Conservation (phyloP, 305 asterid genomes). For the Euphrasia arctica region DNA sequence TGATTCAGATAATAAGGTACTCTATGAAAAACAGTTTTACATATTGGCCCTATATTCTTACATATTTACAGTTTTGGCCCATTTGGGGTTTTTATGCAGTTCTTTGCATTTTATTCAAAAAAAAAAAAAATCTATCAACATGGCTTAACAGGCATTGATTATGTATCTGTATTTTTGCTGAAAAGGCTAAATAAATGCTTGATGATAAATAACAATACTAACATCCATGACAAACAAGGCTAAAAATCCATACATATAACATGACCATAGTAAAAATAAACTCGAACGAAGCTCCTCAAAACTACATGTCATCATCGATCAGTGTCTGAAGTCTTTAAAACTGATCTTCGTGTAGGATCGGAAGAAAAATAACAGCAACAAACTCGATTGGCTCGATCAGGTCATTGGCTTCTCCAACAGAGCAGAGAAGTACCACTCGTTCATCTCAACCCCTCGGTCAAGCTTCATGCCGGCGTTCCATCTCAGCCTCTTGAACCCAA, state of each 20-base stretch:
- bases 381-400: neutral
- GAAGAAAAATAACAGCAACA: too few relatives aligned
- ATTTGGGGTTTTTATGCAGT: too few relatives aligned
- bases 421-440: constrained; percentile 53
- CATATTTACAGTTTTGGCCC: too few relatives aligned
- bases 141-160: too few relatives aligned
- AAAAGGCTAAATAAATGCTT: neutral
- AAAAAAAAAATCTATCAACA: too few relatives aligned
- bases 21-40: too few relatives aligned
- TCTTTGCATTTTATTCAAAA: too few relatives aligned
- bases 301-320: too few relatives aligned
- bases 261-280: neutral
- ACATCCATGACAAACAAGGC: neutral
- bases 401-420: constrained; percentile 31
- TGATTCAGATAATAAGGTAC: too few relatives aligned
- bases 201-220: neutral
- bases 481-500: constrained; percentile 47
- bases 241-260: neutral
- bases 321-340: too few relatives aligned
- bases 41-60: too few relatives aligned
- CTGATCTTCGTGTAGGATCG: too few relatives aligned
- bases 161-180: neutral
- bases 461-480: constrained; percentile 52
- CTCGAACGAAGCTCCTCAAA: neutral
- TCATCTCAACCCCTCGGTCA: constrained; percentile 32